Base-by-base conservation (phyloP, 768 basidiomycete species). In the Pleurotus tuber-regium region DNA sequence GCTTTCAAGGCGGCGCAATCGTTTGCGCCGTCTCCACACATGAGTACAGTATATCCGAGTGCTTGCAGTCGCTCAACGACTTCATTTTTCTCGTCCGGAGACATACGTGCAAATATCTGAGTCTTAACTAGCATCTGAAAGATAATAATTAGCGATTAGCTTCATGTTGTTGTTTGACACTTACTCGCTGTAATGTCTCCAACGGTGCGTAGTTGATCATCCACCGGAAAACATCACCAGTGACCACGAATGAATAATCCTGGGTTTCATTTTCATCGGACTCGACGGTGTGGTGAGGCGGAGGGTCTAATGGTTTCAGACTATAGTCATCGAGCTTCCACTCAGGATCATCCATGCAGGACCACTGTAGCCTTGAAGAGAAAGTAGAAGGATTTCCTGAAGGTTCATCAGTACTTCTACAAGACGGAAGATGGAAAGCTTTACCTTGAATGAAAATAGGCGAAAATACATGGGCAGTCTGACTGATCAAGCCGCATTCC, bases 1-100 rank as follows among this genome's bases (percentile, higher is more conserved):
- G 97, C 96, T 69, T 98, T 99, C 58, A 99, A 77, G 8, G 97
- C 97, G 21, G 96, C 94, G 63, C 97, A 98, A 63, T 99, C 97
- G 63, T 99, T 99, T 2, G 97, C 97, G 35, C 97, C 97, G 62
- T 99, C 97, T 28, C 97, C 97, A 59, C 97, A 98, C 87, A 98
- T 98, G 8, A 96, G 79, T 11, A 98, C 97, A 1, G 89, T 96
- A 65, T 98, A 99, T 8, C 96, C 97, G 19, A 99, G 78, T 2
- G 80, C 75, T 61, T 98, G 97, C 9, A 99, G 75, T 1, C 96
- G 82, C 66, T 98, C 96, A 14, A 99, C 92, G 14, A 98, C 84
- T 66, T 99, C 97, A 59, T 98, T 96, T 71, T 99, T 99, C 74
- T 98, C 97, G 63, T 98, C 97, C 0, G 97, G 97, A 7, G 97